Evolutionary conservation across 1,284 basidiomycete genomes (phyloP), one percentile per base, ranked within the genome.

Genomic region (Flammula alnicola): DNA sequence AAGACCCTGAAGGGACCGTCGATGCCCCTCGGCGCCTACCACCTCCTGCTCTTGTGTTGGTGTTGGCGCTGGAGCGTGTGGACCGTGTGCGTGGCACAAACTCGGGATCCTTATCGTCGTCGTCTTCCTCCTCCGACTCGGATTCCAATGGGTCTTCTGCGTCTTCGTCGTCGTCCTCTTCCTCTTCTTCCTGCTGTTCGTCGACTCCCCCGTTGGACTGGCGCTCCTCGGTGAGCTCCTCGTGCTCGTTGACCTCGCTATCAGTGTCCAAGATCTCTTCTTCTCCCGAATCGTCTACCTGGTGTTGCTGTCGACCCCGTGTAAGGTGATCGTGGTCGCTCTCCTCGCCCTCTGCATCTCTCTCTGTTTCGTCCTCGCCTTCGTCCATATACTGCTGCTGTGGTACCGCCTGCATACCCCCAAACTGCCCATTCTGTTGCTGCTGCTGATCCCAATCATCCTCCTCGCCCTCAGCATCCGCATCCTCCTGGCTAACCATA

Each of bases 381-480:
- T 31, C 57, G 25, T 54, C 38, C 35, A 41, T 39, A 25, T 53
- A 44, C 26, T 55, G 51, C 26, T 50, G 44, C 17, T 52, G 40
- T n/a, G n/a, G n/a, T n/a, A n/a, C n/a, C n/a, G n/a, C n/a, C n/a
- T n/a, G n/a, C n/a, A n/a, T n/a, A n/a, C n/a, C n/a, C n/a, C n/a
- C n/a, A n/a, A n/a, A n/a, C n/a, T n/a, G n/a, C n/a, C n/a, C 14
- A 1, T 55, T 31, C 25, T 46, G 38, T 10, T 44, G 29, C 19
- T 50, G 47, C 3, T 46, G 38, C 10, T 56, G 50, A 22, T 51
- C 51, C 59, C 61, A 62, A 23, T 8, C n/a, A 16, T 62, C 60
- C 5, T 61, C 61, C 37, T 64, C 61, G 14, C 61, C 63, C 26
- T 62, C 61, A 4, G 44, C 44, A 19, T 47, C 44, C 29, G 60